Evolutionary conservation across 805 yeast species (phyloP).

Genomic region (Kodamaea hsintzibuensis): DNA sequence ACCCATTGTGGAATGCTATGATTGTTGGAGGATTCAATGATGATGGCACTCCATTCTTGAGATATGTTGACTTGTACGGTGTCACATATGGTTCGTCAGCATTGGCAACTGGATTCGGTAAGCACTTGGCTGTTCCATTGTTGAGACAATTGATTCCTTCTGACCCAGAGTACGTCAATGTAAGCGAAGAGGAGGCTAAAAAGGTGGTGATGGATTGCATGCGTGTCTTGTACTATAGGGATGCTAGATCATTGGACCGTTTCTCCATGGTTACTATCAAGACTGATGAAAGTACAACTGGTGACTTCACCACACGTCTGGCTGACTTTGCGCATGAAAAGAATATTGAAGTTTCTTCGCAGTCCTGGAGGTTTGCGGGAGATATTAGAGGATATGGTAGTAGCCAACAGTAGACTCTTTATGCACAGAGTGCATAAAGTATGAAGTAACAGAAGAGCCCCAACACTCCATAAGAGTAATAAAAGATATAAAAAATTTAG

Average conservation of each 20-base stretch:
- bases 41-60: conserved; percentile 64
- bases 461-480: background rate
- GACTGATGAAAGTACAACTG: conserved; percentile 34
- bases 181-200: conserved; percentile 74
- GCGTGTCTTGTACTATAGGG: conserved; percentile 95
- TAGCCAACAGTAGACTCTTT: conserved; percentile 38
- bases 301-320: conserved; percentile 2
- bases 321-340: conserved; percentile 62
- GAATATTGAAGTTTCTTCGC: conserved; percentile 64
- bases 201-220: conserved; percentile 78
- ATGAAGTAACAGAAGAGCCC: no score
- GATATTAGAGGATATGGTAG: conserved; percentile 90
- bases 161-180: conserved; percentile 71
- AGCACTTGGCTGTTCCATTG: conserved; percentile 90
- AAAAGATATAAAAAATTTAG: background rate
- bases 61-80: conserved; percentile 88
- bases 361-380: conserved; percentile 89
- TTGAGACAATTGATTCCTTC: conserved; percentile 79
- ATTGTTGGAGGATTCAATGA: conserved; percentile 87
- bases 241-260: conserved; percentile 89
- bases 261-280: conserved; percentile 79
- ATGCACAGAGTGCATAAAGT: background rate
- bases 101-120: conserved; percentile 95
- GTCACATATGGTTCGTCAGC: conserved; percentile 87
- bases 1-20: conserved; percentile 94